phyloP scores from a whole-genome alignment of 371 early-diverging fungal genomes.

The Mortierella sp. region DNA sequence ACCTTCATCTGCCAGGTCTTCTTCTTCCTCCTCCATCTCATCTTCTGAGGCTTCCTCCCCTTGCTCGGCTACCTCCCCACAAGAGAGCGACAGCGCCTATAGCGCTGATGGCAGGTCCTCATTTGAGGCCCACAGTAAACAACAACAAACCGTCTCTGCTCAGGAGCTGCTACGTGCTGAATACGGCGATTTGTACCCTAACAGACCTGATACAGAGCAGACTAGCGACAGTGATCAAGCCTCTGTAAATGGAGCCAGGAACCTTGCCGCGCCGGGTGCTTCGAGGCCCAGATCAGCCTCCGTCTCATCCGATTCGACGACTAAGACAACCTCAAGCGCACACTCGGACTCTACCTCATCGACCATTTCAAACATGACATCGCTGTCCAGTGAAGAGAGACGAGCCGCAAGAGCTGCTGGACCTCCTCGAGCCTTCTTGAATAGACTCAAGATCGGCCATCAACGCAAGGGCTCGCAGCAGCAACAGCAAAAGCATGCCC shows the following conservation, averaged over 20 bases:
- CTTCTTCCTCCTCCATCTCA: constrained; percentile 9
- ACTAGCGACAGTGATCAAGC: not conserved
- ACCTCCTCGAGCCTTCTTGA: constrained; percentile 24
- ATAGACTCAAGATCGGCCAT: constrained; percentile 16
- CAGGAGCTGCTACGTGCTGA: constrained; percentile 35
- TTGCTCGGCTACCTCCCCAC: constrained; percentile 3
- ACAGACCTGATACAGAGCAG: not conserved
- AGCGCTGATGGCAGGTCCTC: not conserved
- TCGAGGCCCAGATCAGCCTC: constrained; percentile 24
- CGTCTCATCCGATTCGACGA: constrained; percentile 11
- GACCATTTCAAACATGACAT: constrained; percentile 16
- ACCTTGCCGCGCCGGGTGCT: not conserved
- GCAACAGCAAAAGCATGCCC: constrained; percentile 1
- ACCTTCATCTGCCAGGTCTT: constrained; percentile 9
- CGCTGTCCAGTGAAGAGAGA: constrained; percentile 22
- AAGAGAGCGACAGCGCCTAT: not conserved
- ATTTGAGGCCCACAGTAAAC: not conserved
- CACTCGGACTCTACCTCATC: constrained; percentile 19
- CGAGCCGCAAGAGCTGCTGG: constrained; percentile 2
- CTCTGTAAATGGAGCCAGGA: not conserved
- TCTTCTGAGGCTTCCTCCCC: constrained; percentile 15
- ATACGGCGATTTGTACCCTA: constrained; percentile 24
- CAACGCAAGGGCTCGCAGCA: not conserved
- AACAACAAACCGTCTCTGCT: constrained; percentile 15
- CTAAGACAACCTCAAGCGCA: constrained; percentile 13